phyloP scores from a whole-genome alignment of 1,139 yeast species.

The Debaryomyces robertsiae region DNA sequence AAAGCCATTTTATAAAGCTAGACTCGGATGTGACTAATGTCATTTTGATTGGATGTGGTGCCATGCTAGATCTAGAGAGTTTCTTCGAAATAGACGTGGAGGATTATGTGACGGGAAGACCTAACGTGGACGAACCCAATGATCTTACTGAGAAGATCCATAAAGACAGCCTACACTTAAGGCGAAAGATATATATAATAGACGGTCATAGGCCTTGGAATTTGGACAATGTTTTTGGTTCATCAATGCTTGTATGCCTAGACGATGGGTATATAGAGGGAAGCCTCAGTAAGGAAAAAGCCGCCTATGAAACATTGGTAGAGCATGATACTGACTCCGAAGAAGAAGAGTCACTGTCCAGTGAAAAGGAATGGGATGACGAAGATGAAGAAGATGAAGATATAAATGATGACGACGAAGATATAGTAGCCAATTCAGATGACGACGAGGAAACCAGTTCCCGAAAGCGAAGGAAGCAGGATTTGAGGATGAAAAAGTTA shows the following conservation, averaged over 20 bases:
- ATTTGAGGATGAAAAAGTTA: conserved; percentile 27
- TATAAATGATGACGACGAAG: conserved; percentile 22
- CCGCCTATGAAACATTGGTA: conserved; percentile 55
- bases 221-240: conserved; percentile 86
- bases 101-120: conserved; percentile 32
- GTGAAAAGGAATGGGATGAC: conserved; percentile 25
- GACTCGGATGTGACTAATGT: conserved; percentile 81
- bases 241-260: conserved; percentile 75
- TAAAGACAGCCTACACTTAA: conserved; percentile 3
- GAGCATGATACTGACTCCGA: conserved; percentile 34
- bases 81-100: conserved; percentile 69
- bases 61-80: conserved; percentile 81
- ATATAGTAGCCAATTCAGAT: conserved; percentile 27
- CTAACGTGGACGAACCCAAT: conserved; percentile 11
- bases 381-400: conserved; percentile 30
- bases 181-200: conserved; percentile 61
- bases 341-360: conserved; percentile 19
- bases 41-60: conserved; percentile 91
- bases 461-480: conserved; percentile 36
- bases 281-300: conserved; percentile 52
- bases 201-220: conserved; percentile 98
- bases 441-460: conserved; percentile 38
- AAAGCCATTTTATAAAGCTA: conserved; percentile 58
- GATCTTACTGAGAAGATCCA: conserved; percentile 8
- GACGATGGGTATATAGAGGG: conserved; percentile 82